Evolutionary conservation across 1,139 yeast genomes (phyloP), one percentile per base, ranked within the genome.

Genomic region (Candida sp.): DNA sequence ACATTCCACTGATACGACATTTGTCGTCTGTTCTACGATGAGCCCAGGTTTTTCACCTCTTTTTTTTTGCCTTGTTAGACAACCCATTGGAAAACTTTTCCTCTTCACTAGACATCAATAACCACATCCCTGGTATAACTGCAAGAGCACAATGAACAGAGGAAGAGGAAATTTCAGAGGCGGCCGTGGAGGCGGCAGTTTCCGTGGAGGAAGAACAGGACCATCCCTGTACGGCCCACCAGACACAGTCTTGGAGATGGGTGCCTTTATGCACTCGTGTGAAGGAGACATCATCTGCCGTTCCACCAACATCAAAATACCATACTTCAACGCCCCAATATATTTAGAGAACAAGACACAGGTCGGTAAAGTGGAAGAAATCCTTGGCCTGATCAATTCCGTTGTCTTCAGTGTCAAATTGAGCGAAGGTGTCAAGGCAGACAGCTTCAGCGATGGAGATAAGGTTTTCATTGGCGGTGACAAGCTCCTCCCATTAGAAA

Each of bases 251-350:
- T 81, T 90, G 63, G 99, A 94, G 74, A 90, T 96, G 96, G 99
- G 99, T 54, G 69, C 89, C 25, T 96, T 92, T 69, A 64, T 91
- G 72, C 97, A 93, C 70, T 82, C 96, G 11, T 93, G 97, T 71
- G 99, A 96, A 74, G 98, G 97, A 54, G 99, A 96, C 67, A 89
- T 96, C 68, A 96, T 96, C 50, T 94, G 98, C 78, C 91, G 94
- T 67, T 91, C 98, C 46, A 90, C 90, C 65, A 94, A 94, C 72
- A 84, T 90, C 55, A 94, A 94, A 78, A 82, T 96, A 60, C 99
- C 99, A 63, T 96, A 94, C 73, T 96, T 96, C 83, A 96, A 96
- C 75, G 99, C 99, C 30, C 99, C 99, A 68, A 93, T 96, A 67
- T 96, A 88, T 71, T 83, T 94, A 62, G 98, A 94, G 71, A 94